phyloP scores from a whole-genome alignment of 1,139 yeast species.

The Yamadazyma atlantica region DNA sequence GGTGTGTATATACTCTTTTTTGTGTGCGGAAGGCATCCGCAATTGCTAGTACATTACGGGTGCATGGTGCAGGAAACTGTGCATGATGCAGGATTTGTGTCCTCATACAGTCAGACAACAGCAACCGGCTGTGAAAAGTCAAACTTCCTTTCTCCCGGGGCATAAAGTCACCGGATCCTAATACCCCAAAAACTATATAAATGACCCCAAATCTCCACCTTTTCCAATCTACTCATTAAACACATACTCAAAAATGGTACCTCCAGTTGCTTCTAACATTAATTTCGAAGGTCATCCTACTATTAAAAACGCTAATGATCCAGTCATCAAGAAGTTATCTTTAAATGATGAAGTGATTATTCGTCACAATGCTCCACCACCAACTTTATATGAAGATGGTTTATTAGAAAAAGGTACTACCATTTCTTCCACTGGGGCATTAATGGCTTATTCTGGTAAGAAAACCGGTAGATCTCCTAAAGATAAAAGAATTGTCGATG shows the following conservation, averaged over 20 bases:
- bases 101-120: background rate
- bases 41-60: no score
- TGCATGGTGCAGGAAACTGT: background rate
- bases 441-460: constrained; percentile 92
- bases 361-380: constrained; percentile 92
- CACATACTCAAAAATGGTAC: constrained; percentile 32
- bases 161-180: background rate
- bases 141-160: constrained; percentile 7
- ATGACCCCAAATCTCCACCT: background rate
- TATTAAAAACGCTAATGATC: constrained; percentile 43
- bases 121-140: background rate
- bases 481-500: constrained; percentile 97
- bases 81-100: no score
- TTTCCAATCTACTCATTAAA: background rate
- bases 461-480: constrained; percentile 98
- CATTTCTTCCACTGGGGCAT: constrained; percentile 90
- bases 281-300: constrained; percentile 46
- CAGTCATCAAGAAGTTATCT: constrained; percentile 43
- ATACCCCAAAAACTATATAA: background rate
- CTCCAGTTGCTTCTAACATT: constrained; percentile 50
- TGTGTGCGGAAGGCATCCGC: no score
- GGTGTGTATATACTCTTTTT: no score
- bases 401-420: constrained; percentile 88
- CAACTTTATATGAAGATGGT: constrained; percentile 93
- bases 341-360: constrained; percentile 50